phyloP scores from a whole-genome alignment of 768 basidiomycete genomes.

The Podaxis pistillaris region DNA sequence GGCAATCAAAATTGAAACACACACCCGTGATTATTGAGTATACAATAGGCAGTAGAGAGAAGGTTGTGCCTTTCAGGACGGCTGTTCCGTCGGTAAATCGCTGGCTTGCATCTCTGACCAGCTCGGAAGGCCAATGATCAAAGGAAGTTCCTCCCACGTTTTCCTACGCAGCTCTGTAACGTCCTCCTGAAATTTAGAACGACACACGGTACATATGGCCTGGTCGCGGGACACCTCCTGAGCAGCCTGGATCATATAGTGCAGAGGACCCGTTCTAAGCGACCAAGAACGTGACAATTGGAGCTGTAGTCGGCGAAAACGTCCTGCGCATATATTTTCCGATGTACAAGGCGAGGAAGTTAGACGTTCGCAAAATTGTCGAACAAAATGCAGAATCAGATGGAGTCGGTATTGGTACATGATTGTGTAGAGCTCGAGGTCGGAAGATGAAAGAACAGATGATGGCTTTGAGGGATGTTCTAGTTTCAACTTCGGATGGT shows the following conservation, averaged over 20 bases:
- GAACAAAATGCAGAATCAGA: conserved; percentile 46
- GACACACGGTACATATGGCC: conserved; percentile 43
- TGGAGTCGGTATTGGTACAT: conserved; percentile 58
- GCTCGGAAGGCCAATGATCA: conserved; percentile 39
- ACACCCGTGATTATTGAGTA: not conserved
- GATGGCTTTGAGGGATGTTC: conserved; percentile 51
- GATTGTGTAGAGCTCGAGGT: conserved; percentile 50
- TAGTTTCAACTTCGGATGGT: conserved; percentile 52
- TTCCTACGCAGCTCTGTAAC: conserved; percentile 35
- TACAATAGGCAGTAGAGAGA: not conserved
- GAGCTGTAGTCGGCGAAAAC: conserved; percentile 30
- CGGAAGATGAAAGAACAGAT: conserved; percentile 36
- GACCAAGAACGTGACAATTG: conserved; percentile 38
- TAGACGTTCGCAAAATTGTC: conserved; percentile 30
- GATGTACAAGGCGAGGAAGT: not conserved
- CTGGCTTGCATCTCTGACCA: conserved; percentile 38
- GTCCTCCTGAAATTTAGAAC: conserved; percentile 39
- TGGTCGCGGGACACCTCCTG: conserved; percentile 35
- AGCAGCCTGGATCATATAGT: conserved; percentile 51
- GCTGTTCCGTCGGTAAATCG: conserved; percentile 16
- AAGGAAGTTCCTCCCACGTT: conserved; percentile 49
- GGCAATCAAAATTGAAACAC: not conserved
- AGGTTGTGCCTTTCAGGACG: not conserved
- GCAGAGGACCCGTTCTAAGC: conserved; percentile 49
- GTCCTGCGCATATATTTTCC: not conserved